phyloP scores from a whole-genome alignment of 2,329 filamentous ascomycete species.

The Colletotrichum sp. region DNA sequence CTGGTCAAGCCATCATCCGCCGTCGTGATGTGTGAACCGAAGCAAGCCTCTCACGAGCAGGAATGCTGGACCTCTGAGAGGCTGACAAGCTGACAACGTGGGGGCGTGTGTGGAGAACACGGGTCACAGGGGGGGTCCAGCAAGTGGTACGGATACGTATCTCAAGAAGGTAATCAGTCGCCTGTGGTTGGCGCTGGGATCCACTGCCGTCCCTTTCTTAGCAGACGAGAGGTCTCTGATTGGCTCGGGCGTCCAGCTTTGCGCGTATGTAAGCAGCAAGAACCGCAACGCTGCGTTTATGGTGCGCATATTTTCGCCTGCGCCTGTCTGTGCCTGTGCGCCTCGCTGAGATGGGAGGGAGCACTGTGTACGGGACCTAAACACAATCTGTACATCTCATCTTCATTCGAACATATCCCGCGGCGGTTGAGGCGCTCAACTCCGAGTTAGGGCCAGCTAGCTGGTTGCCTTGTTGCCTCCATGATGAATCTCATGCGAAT shows the following conservation, averaged over 20 bases:
- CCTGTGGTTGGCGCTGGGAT: background rate
- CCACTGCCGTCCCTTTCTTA: background rate
- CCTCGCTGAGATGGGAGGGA: background rate
- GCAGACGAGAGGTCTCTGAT: background rate
- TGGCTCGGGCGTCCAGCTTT: background rate
- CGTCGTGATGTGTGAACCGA: background rate
- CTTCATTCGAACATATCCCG: background rate
- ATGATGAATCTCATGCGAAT: background rate
- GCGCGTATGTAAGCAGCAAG: constrained; percentile 3
- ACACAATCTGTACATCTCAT: background rate
- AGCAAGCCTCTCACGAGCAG: background rate
- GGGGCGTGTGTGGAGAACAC: background rate
- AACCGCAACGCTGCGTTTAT: background rate
- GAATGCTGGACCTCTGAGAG: background rate
- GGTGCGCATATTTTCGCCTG: background rate
- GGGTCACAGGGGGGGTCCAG: background rate
- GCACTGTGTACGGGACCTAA: background rate
- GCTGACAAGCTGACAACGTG: background rate
- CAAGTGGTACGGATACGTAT: background rate
- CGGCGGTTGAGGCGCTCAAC: background rate
- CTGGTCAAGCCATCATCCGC: background rate
- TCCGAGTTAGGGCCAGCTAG: background rate
- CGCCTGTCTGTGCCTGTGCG: background rate
- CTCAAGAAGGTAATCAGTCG: background rate
- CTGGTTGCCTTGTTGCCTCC: background rate